A percentile compares a stretch with the other conserved stretches of the same genome.
These are phyloP conservation scores for Tieghemostelium lacteum DNA, from an alignment of 78 protist species.

Conservation along the genomic window DNA sequence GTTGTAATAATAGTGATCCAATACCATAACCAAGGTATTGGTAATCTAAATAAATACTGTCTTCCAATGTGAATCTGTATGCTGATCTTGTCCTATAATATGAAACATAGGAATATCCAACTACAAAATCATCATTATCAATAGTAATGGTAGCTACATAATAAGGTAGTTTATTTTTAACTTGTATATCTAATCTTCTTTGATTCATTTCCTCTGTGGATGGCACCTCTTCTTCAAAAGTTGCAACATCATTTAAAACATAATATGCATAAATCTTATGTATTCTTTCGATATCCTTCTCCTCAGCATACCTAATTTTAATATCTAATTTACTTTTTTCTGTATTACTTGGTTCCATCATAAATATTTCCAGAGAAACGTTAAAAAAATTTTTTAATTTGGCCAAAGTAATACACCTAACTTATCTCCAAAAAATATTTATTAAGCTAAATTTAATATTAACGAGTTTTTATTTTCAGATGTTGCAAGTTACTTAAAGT, in stretches of 20 bases:
- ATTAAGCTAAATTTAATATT: too few species aligned
- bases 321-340: too few species aligned
- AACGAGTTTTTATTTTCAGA: too few species aligned
- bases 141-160: slow-evolving; percentile 18
- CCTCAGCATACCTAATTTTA: neutral
- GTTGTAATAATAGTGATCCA: slow-evolving; percentile 14
- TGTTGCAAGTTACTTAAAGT: too few species aligned
- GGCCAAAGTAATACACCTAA: too few species aligned
- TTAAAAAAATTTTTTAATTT: too few species aligned
- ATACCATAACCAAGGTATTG: neutral
- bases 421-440: too few species aligned
- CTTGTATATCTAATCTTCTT: neutral
- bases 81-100: slow-evolving; percentile 38
- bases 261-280: slow-evolving; percentile 12
- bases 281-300: slow-evolving; percentile 1
- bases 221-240: slow-evolving; percentile 53
- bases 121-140: slow-evolving; percentile 3
- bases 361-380: too few species aligned
- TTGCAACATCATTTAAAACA: neutral
- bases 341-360: too few species aligned
- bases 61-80: slow-evolving; percentile 51
- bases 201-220: slow-evolving; percentile 5
- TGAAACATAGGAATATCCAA: slow-evolving; percentile 40
- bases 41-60: slow-evolving; percentile 7
- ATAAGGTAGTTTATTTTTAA: slow-evolving; percentile 3